phyloP scores from a whole-genome alignment of 2,329 filamentous ascomycete genomes.

The Tolypocladium ophioglossoides region DNA sequence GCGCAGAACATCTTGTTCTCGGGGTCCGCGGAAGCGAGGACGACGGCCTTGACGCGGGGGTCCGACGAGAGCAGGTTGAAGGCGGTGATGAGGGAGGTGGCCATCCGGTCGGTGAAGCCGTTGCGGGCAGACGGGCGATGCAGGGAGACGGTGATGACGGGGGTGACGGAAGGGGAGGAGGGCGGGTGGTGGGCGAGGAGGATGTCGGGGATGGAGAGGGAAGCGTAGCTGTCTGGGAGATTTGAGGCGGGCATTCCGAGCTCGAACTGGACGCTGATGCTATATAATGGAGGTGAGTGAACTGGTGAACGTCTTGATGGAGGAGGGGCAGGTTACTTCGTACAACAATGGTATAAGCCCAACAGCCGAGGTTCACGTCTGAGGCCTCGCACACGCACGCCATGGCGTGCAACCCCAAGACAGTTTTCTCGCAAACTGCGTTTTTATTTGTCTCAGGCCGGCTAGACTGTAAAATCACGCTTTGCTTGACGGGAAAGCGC shows the following conservation, averaged over 20 bases:
- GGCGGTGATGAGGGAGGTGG: constrained; percentile 45
- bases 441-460: too few relatives aligned
- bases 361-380: too few relatives aligned
- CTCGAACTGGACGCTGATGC: too few relatives aligned
- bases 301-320: too few relatives aligned
- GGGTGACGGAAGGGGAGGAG: constrained; percentile 43
- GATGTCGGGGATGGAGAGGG: constrained; percentile 31
- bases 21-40: constrained; percentile 41
- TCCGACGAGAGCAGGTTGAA: constrained; percentile 41
- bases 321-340: too few relatives aligned
- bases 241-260: neutral
- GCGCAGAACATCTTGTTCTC: constrained; percentile 44
- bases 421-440: too few relatives aligned
- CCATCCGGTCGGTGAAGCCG: constrained; percentile 58
- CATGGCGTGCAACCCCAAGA: too few relatives aligned
- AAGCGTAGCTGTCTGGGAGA: constrained; percentile 27
- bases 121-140: constrained; percentile 60
- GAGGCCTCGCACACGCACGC: too few relatives aligned
- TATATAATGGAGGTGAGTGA: too few relatives aligned
- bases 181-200: constrained; percentile 37
- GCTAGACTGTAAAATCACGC: too few relatives aligned
- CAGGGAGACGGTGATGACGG: constrained; percentile 52
- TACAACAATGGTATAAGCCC: too few relatives aligned
- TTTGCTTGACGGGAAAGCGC: too few relatives aligned
- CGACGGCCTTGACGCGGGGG: constrained; percentile 41